Conservation (phyloP, 495 filamentous ascomycete genomes). For the Pyrenopolyporus hunteri region DNA sequence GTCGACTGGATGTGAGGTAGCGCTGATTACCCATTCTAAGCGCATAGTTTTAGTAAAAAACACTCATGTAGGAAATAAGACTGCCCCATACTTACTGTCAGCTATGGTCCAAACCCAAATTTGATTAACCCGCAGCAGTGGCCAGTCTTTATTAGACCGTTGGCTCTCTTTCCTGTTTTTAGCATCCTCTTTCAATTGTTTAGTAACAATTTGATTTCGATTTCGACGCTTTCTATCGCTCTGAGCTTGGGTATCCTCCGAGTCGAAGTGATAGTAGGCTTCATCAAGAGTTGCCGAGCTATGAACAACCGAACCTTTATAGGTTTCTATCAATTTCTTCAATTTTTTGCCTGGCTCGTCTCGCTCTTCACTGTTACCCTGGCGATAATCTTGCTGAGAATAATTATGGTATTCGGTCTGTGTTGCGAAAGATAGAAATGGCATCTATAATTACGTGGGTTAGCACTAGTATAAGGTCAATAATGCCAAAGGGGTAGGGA, state of each 20-base stretch:
- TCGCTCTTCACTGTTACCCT: background rate
- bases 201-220: conserved; percentile 13
- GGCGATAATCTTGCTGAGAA: background rate
- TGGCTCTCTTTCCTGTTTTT: background rate
- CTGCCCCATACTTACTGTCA: conserved; percentile 1
- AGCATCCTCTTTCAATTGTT: background rate
- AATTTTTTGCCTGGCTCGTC: background rate
- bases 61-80: background rate
- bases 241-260: background rate
- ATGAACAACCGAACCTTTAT: conserved; percentile 4
- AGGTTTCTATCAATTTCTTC: background rate
- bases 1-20: conserved; percentile 14
- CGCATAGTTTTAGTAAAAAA: background rate
- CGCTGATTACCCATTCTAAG: conserved; percentile 13
- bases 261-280: conserved; percentile 14
- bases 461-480: background rate
- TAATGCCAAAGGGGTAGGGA: background rate
- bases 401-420: background rate
- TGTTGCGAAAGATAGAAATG: conserved; percentile 14
- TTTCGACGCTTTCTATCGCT: background rate
- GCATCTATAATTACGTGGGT: conserved; percentile 6
- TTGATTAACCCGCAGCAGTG: conserved; percentile 14
- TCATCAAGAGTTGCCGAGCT: conserved; percentile 19
- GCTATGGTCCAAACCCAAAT: conserved; percentile 22
- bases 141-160: no score